Evolutionary conservation across 495 filamentous ascomycete genomes (phyloP).

Genomic region (Hypoxylon intermedium): DNA sequence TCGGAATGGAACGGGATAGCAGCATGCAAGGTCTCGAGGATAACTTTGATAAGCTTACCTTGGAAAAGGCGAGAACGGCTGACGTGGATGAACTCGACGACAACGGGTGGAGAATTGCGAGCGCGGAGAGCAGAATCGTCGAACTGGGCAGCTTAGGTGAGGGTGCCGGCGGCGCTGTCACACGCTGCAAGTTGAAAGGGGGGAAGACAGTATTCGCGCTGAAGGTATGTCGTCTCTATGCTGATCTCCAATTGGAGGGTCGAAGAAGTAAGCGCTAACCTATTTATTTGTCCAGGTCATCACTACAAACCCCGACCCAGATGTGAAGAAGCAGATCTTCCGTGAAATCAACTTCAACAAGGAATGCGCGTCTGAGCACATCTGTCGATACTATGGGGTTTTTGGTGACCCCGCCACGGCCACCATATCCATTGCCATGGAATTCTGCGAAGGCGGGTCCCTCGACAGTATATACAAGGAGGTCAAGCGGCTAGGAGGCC

Average conservation of each 20-base stretch:
- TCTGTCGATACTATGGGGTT: constrained; percentile 96
- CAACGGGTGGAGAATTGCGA: constrained; percentile 91
- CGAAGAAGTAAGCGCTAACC: constrained; percentile 34
- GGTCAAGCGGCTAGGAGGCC: constrained; percentile 90
- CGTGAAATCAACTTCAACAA: constrained; percentile 97
- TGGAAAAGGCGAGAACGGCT: constrained; percentile 79
- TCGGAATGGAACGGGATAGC: constrained; percentile 76
- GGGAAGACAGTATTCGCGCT: constrained; percentile 95
- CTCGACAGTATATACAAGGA: constrained; percentile 96
- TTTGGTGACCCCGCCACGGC: constrained; percentile 92
- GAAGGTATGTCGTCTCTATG: constrained; percentile 68
- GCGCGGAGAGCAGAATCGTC: constrained; percentile 81
- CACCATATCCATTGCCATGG: constrained; percentile 98
- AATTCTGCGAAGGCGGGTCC: constrained; percentile 96
- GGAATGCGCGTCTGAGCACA: constrained; percentile 89
- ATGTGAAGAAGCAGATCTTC: constrained; percentile 96
- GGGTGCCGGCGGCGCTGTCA: constrained; percentile 94
- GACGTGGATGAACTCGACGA: constrained; percentile 96
- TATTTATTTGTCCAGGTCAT: constrained; percentile 71
- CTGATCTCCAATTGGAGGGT: neutral
- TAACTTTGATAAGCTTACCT: constrained; percentile 73
- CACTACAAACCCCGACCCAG: constrained; percentile 95
- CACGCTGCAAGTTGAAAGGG: constrained; percentile 83
- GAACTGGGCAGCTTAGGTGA: constrained; percentile 92
- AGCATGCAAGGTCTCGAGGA: constrained; percentile 68